Evolutionary conservation across 345 rosid species (phyloP).

Genomic region (Hibiscus mutabilis): DNA sequence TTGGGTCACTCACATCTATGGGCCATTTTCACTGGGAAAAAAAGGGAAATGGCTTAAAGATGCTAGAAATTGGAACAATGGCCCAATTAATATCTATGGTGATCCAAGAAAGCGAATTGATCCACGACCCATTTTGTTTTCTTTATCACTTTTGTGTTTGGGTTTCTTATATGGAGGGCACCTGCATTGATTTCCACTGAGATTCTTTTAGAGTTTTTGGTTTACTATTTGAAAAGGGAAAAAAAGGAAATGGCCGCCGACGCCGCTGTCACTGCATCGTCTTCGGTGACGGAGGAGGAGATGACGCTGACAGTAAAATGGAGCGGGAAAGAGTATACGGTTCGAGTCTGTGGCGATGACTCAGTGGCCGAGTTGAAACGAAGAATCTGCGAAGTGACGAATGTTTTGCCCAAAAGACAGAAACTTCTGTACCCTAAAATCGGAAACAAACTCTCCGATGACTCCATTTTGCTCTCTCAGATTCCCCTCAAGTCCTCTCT

Average conservation of each 20-base stretch:
- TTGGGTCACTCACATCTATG: no score
- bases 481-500: constrained; percentile 72
- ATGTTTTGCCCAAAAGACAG: constrained; percentile 84
- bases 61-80: not conserved
- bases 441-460: constrained; percentile 80
- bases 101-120: not conserved
- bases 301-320: constrained; percentile 73
- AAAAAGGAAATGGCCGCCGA: constrained; percentile 13
- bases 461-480: constrained; percentile 57
- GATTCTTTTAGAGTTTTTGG: not conserved
- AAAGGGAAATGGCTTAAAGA: no score
- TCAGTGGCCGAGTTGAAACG: constrained; percentile 90
- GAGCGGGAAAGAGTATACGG: constrained; percentile 87
- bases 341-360: constrained; percentile 81
- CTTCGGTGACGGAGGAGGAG: constrained; percentile 62
- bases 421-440: constrained; percentile 93
- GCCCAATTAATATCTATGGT: not conserved
- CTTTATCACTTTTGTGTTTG: not conserved
- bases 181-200: not conserved
- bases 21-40: no score
- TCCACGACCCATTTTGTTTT: not conserved
- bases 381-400: constrained; percentile 74
- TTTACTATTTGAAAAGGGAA: not conserved
- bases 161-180: not conserved
- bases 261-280: constrained; percentile 20